Evolutionary conservation across 2,329 filamentous ascomycete genomes (phyloP), one percentile per base, ranked within the genome.

Genomic region (Pseudocercospora musae): DNA sequence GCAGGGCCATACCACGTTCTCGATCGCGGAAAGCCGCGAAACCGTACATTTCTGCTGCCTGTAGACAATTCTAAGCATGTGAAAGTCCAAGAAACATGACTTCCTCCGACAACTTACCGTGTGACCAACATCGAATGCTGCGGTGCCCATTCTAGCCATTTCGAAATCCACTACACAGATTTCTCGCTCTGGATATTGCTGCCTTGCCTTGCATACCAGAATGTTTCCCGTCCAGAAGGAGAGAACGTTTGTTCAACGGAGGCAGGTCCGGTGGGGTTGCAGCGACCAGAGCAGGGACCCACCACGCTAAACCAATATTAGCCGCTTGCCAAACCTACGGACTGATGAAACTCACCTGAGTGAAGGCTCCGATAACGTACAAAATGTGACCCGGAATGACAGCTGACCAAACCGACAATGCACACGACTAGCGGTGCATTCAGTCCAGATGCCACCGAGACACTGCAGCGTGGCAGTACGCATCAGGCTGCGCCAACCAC

Each of bases 211-310:
- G 29, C 31, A 44, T 10, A 65, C 59, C 23, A 67, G 55, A 15
- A 68, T 55, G 37, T 68, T 68, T 2, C 65, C 66, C 3, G 66
- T 64, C 65, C 62, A 68, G 52, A 65, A 68, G 21, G 6, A 25
- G 23, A 25, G 6, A 8, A 7, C 3, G 5, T 9, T 29, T 11
- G 10, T 31, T 31, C 29, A 31, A 1, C 29, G 29, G 29, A 31
- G 13, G 31, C 31, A 15, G 31, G 31, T 33, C 31, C 31, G 31
- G 10, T 7, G 10, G 23, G 23, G n/a, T n/a, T n/a, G n/a, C n/a
- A n/a, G n/a, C n/a, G n/a, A n/a, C n/a, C 33, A 6, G 33, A 37
- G 13, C 33, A n/a, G 1, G 4, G 33, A 1, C 8, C 4, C 31
- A 13, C 3, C 13, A 8, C 37, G 37, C 37, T 40, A 40, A 40